These are phyloP conservation scores for Trichoderma asperelloides DNA, from an alignment of 495 filamentous ascomycete genomes.

Conservation along the genomic window DNA sequence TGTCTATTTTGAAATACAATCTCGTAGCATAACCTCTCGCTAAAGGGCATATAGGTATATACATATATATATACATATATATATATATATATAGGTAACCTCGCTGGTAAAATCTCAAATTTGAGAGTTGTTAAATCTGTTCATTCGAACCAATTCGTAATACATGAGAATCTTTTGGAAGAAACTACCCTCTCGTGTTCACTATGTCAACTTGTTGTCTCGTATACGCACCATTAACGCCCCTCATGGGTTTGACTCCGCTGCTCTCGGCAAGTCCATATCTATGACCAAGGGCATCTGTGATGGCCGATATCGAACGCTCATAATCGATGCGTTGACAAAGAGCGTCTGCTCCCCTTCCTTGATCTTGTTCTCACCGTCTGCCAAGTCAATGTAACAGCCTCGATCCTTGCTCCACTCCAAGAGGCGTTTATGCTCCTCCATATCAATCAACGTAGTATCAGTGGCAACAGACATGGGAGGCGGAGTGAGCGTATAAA, in stretches of 20 bases:
- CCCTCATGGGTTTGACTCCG: neutral
- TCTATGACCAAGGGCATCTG: constrained; percentile 58
- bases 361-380: constrained; percentile 28
- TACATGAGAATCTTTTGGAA: too few relatives aligned
- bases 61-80: neutral
- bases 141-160: too few relatives aligned
- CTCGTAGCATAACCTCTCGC: neutral
- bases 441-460: neutral
- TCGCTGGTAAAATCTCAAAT: neutral
- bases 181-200: neutral
- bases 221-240: neutral
- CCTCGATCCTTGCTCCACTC: constrained; percentile 3
- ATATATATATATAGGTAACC: too few relatives aligned
- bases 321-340: constrained; percentile 55
- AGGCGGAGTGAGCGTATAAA: constrained; percentile 24
- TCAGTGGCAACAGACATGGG: neutral
- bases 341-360: constrained; percentile 54
- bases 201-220: neutral
- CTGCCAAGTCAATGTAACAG: constrained; percentile 15
- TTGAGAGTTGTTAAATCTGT: neutral
- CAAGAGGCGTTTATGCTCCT: neutral
- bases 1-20: neutral
- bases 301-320: constrained; percentile 34
- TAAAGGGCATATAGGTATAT: too few relatives aligned
- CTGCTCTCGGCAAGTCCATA: constrained; percentile 40